A percentile compares a stretch with the other conserved stretches of the same genome.
These are phyloP conservation scores for Phytophthora citricola DNA, from an alignment of 352 stramenopile species.

Conservation along the genomic window DNA sequence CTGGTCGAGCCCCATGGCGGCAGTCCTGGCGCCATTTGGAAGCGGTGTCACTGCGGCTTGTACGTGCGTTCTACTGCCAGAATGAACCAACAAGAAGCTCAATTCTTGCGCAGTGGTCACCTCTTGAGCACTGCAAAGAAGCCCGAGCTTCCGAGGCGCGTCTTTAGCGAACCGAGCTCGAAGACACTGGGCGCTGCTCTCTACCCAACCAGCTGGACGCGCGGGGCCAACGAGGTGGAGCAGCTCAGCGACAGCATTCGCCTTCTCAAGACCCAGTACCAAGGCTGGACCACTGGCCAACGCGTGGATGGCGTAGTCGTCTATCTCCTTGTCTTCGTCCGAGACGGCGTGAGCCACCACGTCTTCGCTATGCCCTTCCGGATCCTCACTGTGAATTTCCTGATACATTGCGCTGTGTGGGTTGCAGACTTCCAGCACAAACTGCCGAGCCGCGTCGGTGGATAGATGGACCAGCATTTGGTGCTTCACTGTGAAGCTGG, in stretches of 20 bases:
- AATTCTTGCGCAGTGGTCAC: conserved; percentile 45
- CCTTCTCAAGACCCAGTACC: conserved; percentile 53
- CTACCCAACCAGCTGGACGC: conserved; percentile 36
- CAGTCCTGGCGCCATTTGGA: conserved; percentile 10
- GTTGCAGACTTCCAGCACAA: conserved; percentile 50
- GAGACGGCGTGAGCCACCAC: background rate
- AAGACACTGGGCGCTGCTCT: conserved; percentile 26
- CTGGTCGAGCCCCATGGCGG: conserved; percentile 55
- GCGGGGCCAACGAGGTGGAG: conserved; percentile 57
- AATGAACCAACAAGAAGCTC: conserved; percentile 48
- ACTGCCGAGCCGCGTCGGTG: conserved; percentile 43
- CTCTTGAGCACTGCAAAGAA: conserved; percentile 50
- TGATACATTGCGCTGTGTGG: conserved; percentile 34
- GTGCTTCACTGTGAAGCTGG: conserved; percentile 53
- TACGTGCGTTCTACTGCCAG: conserved; percentile 19
- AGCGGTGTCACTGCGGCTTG: conserved; percentile 3
- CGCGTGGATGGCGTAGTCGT: conserved; percentile 38
- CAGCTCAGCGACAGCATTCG: conserved; percentile 55
- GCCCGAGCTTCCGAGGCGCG: conserved; percentile 36
- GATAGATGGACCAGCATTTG: conserved; percentile 56
- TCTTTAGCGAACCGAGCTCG: conserved; percentile 54
- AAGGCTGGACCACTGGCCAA: conserved; percentile 46
- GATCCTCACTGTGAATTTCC: conserved; percentile 7
- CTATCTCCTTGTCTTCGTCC: conserved; percentile 22
- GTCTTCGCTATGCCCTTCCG: conserved; percentile 8